These are phyloP conservation scores for Scleromitrula shiraiana DNA, from an alignment of 2,329 filamentous ascomycete species.

Conservation along the genomic window DNA sequence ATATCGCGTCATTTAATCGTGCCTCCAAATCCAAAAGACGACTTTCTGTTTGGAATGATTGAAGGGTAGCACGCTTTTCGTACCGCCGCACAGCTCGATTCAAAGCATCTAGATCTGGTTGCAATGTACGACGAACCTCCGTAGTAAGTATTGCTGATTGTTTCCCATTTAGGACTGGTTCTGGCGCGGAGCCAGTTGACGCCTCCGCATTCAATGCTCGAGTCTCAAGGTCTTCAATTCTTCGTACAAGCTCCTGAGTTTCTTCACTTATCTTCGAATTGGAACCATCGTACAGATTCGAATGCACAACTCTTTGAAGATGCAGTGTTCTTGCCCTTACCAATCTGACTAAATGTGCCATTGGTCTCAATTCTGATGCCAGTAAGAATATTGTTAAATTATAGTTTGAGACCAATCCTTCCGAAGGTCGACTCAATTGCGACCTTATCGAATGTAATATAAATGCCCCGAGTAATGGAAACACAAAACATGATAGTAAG, in stretches of 20 bases:
- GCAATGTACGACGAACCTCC: constrained; percentile 58
- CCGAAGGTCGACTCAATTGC: constrained; percentile 74
- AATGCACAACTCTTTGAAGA: constrained; percentile 64
- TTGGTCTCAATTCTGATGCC: constrained; percentile 75
- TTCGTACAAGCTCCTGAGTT: constrained; percentile 50
- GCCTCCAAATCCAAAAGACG: constrained; percentile 65
- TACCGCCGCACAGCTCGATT: constrained; percentile 84
- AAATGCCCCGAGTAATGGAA: constrained; percentile 73
- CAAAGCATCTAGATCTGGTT: constrained; percentile 79
- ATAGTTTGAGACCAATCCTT: constrained; percentile 84
- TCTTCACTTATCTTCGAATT: constrained; percentile 27
- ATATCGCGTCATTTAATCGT: constrained; percentile 67
- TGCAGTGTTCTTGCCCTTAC: constrained; percentile 72
- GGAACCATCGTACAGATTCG: constrained; percentile 38
- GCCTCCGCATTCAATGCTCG: constrained; percentile 37
- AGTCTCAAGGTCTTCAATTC: constrained; percentile 63
- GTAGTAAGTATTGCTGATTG: constrained; percentile 35
- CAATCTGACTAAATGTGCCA: constrained; percentile 74
- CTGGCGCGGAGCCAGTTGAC: constrained; percentile 17
- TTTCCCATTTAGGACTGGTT: constrained; percentile 32
- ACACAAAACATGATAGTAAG: constrained; percentile 68
- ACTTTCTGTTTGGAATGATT: constrained; percentile 68
- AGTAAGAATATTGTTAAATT: constrained; percentile 88
- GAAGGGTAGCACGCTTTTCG: constrained; percentile 76
- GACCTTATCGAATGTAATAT: constrained; percentile 73